These are phyloP conservation scores for Sphaerulina populicola DNA, from an alignment of 2,329 filamentous ascomycete genomes.

Conservation along the genomic window DNA sequence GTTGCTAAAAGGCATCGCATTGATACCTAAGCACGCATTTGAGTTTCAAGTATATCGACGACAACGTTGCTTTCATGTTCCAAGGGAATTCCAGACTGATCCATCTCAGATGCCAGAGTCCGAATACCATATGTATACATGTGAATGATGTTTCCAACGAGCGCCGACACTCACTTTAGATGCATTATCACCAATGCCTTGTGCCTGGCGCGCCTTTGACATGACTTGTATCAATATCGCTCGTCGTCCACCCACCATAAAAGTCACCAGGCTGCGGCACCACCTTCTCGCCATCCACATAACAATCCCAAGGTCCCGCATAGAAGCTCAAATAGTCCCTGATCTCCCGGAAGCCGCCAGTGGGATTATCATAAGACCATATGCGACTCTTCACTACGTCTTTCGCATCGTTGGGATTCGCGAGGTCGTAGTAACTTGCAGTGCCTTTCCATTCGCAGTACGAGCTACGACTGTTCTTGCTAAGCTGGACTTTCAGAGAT, in stretches of 20 bases:
- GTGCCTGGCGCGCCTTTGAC: conserved; percentile 42
- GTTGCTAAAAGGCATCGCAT: no score
- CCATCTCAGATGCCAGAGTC: no score
- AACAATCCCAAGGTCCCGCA: conserved; percentile 55
- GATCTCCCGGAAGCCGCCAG: conserved; percentile 45
- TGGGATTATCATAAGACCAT: conserved; percentile 53
- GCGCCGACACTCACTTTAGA: no score
- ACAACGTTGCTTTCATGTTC: no score
- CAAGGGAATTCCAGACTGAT: no score
- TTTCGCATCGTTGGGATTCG: conserved; percentile 34
- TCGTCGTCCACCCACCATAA: conserved; percentile 57
- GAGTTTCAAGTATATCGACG: no score
- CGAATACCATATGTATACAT: no score
- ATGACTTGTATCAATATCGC: conserved; percentile 47
- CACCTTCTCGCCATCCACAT: conserved; percentile 53
- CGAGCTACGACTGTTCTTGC: conserved; percentile 40
- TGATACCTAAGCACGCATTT: no score
- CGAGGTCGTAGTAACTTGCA: conserved; percentile 51
- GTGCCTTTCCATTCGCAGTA: conserved; percentile 56
- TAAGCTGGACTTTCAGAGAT: conserved; percentile 43
- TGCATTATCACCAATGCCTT: conserved; percentile 16
- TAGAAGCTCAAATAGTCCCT: conserved; percentile 53
- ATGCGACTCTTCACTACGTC: conserved; percentile 45
- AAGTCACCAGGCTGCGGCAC: conserved; percentile 54
- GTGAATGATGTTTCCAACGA: no score